phyloP scores from a whole-genome alignment of 2,329 filamentous ascomycete species.

The Rhynchosporium agropyri region DNA sequence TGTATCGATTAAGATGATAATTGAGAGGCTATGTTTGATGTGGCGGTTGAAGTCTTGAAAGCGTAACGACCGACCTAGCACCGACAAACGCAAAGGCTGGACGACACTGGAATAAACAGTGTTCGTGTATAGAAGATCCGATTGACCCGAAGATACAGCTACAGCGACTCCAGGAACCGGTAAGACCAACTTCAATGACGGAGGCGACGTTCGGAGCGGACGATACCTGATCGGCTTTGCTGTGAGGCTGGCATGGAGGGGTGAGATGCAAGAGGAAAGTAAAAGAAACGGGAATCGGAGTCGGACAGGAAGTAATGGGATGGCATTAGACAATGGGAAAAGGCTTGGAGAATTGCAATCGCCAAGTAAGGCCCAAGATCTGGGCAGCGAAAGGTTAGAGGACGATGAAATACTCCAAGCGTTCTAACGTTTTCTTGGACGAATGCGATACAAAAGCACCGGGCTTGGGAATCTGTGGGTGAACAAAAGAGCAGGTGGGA shows the following conservation, averaged over 20 bases:
- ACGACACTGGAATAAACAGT: conserved; percentile 1
- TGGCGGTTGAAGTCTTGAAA: conserved; percentile 7
- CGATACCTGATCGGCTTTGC: conserved; percentile 15
- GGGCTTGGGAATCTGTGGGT: conserved; percentile 21
- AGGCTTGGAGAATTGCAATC: conserved; percentile 15
- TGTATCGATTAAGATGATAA: not conserved
- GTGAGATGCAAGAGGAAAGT: not conserved
- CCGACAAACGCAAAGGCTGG: conserved; percentile 12
- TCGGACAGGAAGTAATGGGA: conserved; percentile 6
- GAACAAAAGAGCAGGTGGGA: conserved; percentile 6
- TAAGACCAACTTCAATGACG: not conserved
- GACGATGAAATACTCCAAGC: conserved; percentile 17
- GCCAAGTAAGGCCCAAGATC: conserved; percentile 11
- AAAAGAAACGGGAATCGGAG: conserved; percentile 2
- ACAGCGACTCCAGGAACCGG: not conserved
- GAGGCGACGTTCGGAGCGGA: conserved; percentile 4
- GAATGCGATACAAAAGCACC: conserved; percentile 13
- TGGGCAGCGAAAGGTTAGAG: conserved; percentile 2
- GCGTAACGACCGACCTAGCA: conserved; percentile 1
- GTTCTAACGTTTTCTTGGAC: not conserved
- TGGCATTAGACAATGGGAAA: conserved; percentile 16
- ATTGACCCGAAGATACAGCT: not conserved
- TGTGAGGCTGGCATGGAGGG: conserved; percentile 17
- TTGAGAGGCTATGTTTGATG: not conserved
- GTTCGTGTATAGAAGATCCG: not conserved